These are phyloP conservation scores for Botrytis elliptica DNA, from an alignment of 2,329 filamentous ascomycete genomes.

Conservation along the genomic window DNA sequence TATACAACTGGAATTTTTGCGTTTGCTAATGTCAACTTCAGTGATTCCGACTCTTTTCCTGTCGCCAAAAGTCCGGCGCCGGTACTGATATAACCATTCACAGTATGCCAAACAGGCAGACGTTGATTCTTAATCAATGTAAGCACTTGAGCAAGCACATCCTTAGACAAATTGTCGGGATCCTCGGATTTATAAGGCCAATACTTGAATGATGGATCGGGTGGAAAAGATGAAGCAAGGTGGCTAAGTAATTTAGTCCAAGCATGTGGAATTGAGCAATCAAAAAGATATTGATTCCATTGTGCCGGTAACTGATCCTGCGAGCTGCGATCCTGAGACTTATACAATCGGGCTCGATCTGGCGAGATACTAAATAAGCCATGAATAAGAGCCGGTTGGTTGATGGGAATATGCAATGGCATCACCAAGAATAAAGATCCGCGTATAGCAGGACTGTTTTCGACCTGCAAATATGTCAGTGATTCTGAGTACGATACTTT, in stretches of 20 bases:
- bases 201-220: slow-evolving; percentile 23
- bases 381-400: slow-evolving; percentile 41
- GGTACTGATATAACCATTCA: slow-evolving; percentile 26
- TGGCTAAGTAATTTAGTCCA: slow-evolving; percentile 34
- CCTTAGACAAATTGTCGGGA: slow-evolving; percentile 22
- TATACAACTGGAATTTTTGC: slow-evolving; percentile 31
- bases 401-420: slow-evolving; percentile 37
- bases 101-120: slow-evolving; percentile 30
- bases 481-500: background rate
- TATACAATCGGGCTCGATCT: slow-evolving; percentile 38
- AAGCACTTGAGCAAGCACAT: slow-evolving; percentile 25
- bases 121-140: slow-evolving; percentile 24
- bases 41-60: slow-evolving; percentile 17
- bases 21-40: slow-evolving; percentile 29
- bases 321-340: slow-evolving; percentile 28
- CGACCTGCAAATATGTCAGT: background rate
- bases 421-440: slow-evolving; percentile 40
- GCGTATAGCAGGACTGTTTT: background rate
- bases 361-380: slow-evolving; percentile 40
- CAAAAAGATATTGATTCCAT: slow-evolving; percentile 39
- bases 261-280: slow-evolving; percentile 29
- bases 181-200: slow-evolving; percentile 28
- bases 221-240: slow-evolving; percentile 22
- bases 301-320: slow-evolving; percentile 31
- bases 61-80: slow-evolving; percentile 24